phyloP scores from a whole-genome alignment of 2,329 filamentous ascomycete genomes.

The Fusarium phyllophilum region DNA sequence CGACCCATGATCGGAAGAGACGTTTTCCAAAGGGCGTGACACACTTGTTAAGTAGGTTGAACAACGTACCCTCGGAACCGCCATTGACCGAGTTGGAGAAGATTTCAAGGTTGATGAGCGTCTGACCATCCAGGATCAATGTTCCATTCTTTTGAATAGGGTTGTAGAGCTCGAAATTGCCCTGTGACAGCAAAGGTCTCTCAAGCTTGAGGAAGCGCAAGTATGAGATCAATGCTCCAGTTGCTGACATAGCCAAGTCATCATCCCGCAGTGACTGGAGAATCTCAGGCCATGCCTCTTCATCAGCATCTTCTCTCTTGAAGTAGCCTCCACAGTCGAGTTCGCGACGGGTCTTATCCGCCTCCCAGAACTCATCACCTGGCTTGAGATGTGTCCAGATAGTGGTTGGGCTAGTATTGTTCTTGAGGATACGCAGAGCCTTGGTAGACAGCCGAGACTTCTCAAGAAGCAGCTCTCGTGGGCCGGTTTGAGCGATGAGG shows the following conservation, averaged over 20 bases:
- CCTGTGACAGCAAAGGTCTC: conserved; percentile 83
- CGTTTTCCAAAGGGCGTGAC: conserved; percentile 97
- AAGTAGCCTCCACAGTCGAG: conserved; percentile 86
- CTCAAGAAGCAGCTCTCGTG: conserved; percentile 88
- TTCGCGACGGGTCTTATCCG: conserved; percentile 83
- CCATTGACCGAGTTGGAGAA: conserved; percentile 95
- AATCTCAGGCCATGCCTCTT: conserved; percentile 78
- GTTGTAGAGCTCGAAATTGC: conserved; percentile 91
- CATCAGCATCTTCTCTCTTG: conserved; percentile 62
- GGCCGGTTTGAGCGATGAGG: conserved; percentile 89
- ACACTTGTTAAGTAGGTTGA: conserved; percentile 90
- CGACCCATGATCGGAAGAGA: conserved; percentile 96
- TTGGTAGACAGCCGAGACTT: conserved; percentile 89
- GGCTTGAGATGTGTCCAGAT: conserved; percentile 96
- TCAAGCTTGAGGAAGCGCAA: conserved; percentile 89
- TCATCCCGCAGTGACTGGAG: conserved; percentile 80
- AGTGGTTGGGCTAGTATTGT: conserved; percentile 90
- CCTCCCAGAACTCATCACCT: conserved; percentile 89
- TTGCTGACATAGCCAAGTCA: conserved; percentile 86
- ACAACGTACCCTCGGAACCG: conserved; percentile 84
- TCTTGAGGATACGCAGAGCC: conserved; percentile 91
- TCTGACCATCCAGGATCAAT: conserved; percentile 93
- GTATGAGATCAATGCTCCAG: conserved; percentile 90
- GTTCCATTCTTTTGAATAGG: conserved; percentile 92
- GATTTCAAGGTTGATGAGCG: conserved; percentile 96